These are phyloP conservation scores for Microascus cirrosus DNA, from an alignment of 2,329 filamentous ascomycete species.

Conservation along the genomic window DNA sequence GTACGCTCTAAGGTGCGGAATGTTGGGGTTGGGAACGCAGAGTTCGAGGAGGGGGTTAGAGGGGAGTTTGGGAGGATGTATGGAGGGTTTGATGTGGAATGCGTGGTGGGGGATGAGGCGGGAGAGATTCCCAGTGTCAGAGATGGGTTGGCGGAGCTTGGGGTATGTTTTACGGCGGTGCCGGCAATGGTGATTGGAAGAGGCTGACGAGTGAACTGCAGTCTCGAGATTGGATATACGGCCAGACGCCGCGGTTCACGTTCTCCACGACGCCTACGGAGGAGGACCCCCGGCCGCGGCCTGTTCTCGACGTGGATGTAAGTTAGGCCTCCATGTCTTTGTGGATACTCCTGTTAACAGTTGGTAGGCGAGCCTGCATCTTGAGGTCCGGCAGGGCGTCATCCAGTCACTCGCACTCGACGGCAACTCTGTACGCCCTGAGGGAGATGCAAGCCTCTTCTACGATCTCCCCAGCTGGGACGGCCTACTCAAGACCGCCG, in stretches of 20 bases:
- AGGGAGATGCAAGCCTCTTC: background rate
- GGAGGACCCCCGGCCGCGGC: conserved; percentile 45
- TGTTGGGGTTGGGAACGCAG: conserved; percentile 42
- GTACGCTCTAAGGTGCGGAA: conserved; percentile 79
- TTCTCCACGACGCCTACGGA: conserved; percentile 52
- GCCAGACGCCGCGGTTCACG: conserved; percentile 75
- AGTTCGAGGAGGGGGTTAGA: conserved; percentile 45
- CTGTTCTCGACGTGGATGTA: conserved; percentile 34
- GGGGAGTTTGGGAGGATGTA: conserved; percentile 61
- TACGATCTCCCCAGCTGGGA: conserved; percentile 8
- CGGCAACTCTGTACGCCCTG: conserved; percentile 3
- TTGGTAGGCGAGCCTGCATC: conserved; percentile 14
- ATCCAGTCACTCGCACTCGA: conserved; percentile 20
- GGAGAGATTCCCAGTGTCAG: conserved; percentile 37
- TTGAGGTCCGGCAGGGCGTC: conserved; percentile 24
- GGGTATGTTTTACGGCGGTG: conserved; percentile 28
- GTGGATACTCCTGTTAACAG: background rate
- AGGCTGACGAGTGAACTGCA: conserved; percentile 14
- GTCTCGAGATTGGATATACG: conserved; percentile 66
- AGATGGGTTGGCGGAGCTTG: conserved; percentile 52
- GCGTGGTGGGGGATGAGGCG: conserved; percentile 36
- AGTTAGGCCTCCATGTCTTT: conserved; percentile 8
- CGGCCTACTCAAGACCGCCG: conserved; percentile 1
- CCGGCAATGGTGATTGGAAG: background rate
- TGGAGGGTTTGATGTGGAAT: conserved; percentile 24